Percentiles rank a stretch among this genome's conserved stretches.
Conservation (phyloP, 306 rosid species). For the Argentina anserina region DNA sequence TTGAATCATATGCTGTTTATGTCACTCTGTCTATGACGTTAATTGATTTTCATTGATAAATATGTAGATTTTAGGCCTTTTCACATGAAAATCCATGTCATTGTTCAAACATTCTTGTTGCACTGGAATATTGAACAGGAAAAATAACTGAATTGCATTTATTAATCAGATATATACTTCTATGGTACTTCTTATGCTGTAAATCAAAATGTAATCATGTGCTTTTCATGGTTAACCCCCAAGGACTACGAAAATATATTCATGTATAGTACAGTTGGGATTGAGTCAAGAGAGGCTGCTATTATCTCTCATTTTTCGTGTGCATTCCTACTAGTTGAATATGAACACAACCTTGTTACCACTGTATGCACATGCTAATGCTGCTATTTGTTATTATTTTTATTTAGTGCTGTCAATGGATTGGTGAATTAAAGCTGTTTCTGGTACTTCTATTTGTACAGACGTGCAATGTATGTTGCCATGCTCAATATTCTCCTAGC, state of each 20-base stretch:
- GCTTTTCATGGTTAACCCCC: neutral
- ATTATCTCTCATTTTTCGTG: neutral
- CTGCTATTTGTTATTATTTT: neutral
- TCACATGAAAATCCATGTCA: neutral
- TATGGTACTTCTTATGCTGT: neutral
- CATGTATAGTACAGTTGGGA: neutral
- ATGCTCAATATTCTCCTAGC: slow-evolving; percentile 16
- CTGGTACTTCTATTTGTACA: neutral
- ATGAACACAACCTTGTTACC: neutral
- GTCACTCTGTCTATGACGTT: slow-evolving; percentile 6
- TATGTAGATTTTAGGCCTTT: neutral
- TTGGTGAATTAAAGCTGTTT: neutral
- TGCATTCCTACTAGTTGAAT: neutral
- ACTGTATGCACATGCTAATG: neutral
- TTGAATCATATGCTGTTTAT: slow-evolving; percentile 9
- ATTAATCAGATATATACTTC: neutral
- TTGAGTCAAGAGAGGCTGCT: slow-evolving; percentile 1
- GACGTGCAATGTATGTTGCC: neutral
- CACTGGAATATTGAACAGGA: neutral
- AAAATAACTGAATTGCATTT: neutral
- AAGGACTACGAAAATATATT: neutral
- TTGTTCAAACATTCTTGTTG: neutral
- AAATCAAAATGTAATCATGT: neutral
- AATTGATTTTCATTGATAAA: neutral
- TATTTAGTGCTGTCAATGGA: neutral